Base-by-base conservation (phyloP, 495 filamentous ascomycete species). In the Astrothelium subdiscretum region DNA sequence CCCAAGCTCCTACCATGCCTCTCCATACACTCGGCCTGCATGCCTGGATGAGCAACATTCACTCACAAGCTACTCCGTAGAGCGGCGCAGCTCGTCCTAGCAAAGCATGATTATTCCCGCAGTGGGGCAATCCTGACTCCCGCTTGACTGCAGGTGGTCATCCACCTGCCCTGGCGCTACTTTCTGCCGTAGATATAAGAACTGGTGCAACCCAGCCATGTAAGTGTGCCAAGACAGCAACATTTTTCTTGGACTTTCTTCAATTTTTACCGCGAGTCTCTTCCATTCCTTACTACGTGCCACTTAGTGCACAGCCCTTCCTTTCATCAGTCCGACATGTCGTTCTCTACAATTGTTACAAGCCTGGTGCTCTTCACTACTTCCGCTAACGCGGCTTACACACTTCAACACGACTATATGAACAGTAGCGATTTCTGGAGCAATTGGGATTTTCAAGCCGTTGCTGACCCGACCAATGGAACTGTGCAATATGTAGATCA, bases 401-500 rank as follows among this genome's bases (percentile, higher is more conserved):
- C 54, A 22, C 59, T 69, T 4, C 32, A 71, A 52, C 57, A 69
- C 26, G 67, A 71, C 48, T 71, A 69, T 60, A 57, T 63, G 31
- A 22, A 60, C 1, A 60, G 40, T 8, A 57, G 54, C 38, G 59
- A 64, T 38, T 71, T 71, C 59, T 71, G 58, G 42, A 43, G 32
- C n/a, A 52, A 35, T 69, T 69, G 40, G 57, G 54, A 13, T 69
- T 71, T 63, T 69, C 24, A 18, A 57, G 24, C 43, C 20, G 22
- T 11, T 20, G 26, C 67, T 5, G 69, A 71, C 42, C 69, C 69
- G 2, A 71, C 69, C 18, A 15, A 68, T n/a, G 69, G 70, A n/a
- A 74, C 73, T 59, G 74, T 77, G 22, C 8, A 67, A 24, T 76
- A 72, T 66, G 61, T 69, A 32, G 68, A 69, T 48, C 63, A 74